Evolutionary conservation across 2,329 filamentous ascomycete species (phyloP).

Genomic region (Fusarium sp.): DNA sequence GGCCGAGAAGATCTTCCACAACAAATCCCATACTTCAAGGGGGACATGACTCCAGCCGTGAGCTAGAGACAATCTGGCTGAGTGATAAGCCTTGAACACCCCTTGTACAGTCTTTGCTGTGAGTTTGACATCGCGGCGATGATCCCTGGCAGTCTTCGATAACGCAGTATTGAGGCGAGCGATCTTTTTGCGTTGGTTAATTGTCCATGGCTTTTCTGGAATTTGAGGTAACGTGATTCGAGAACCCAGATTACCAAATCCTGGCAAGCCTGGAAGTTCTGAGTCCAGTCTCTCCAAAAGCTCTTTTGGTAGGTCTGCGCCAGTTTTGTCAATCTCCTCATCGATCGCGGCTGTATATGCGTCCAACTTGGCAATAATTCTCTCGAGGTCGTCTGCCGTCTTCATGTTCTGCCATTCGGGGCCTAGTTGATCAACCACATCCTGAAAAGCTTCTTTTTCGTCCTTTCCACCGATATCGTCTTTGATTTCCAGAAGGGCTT

Average conservation of each 20-base stretch:
- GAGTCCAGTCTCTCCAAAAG: slow-evolving; percentile 48
- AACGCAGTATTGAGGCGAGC: slow-evolving; percentile 50
- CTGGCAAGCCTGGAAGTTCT: slow-evolving; percentile 43
- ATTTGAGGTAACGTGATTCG: slow-evolving; percentile 48
- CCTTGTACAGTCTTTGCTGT: slow-evolving; percentile 51
- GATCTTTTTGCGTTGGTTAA: slow-evolving; percentile 53
- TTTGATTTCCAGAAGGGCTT: slow-evolving; percentile 53
- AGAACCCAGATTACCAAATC: slow-evolving; percentile 39
- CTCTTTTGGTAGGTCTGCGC: slow-evolving; percentile 47
- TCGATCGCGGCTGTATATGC: slow-evolving; percentile 51
- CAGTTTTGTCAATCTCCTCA: slow-evolving; percentile 47
- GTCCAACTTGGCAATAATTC: slow-evolving; percentile 48
- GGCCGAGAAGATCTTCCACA: slow-evolving; percentile 72
- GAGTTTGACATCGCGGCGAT: slow-evolving; percentile 42
- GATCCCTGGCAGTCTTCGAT: slow-evolving; percentile 43
- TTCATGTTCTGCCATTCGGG: slow-evolving; percentile 46
- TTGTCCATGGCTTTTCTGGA: slow-evolving; percentile 50
- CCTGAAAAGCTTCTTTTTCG: slow-evolving; percentile 49
- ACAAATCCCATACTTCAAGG: slow-evolving; percentile 66
- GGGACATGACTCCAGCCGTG: slow-evolving; percentile 66
- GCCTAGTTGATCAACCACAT: slow-evolving; percentile 50
- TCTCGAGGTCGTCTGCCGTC: slow-evolving; percentile 50
- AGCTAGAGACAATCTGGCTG: slow-evolving; percentile 56
- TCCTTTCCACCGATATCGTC: slow-evolving; percentile 49
- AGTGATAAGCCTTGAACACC: slow-evolving; percentile 63